Percentiles rank a stretch among this genome's conserved stretches.
Evolutionary conservation across 1,139 yeast genomes (phyloP).

Genomic region (Petasospora fabianii): DNA sequence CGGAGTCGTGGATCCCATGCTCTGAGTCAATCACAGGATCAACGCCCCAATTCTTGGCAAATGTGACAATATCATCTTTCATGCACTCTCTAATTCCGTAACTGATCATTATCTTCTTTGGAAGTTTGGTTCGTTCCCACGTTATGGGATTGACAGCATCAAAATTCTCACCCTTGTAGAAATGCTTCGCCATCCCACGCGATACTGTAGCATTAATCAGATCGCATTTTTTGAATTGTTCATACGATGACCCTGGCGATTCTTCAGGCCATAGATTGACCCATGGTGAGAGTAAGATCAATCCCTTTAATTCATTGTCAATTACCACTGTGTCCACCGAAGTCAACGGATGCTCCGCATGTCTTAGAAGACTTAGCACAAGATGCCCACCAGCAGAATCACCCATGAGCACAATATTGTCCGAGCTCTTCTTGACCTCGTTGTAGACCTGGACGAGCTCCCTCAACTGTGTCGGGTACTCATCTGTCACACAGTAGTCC

Average conservation of each 20-base stretch:
- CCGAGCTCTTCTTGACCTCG: constrained; percentile 33
- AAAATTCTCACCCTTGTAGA: not conserved
- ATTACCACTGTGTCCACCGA: constrained; percentile 4
- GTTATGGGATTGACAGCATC: not conserved
- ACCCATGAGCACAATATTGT: constrained; percentile 38
- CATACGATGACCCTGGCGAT: constrained; percentile 18
- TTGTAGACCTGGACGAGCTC: constrained; percentile 35
- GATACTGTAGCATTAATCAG: constrained; percentile 1
- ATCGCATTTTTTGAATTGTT: constrained; percentile 1
- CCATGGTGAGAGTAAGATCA: constrained; percentile 44
- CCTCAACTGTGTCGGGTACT: constrained; percentile 40
- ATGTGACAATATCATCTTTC: constrained; percentile 5
- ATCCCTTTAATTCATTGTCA: constrained; percentile 34
- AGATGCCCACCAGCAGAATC: constrained; percentile 50
- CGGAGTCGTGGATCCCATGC: constrained; percentile 4
- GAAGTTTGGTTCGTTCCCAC: constrained; percentile 2
- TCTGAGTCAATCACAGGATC: not conserved
- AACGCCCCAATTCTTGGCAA: not conserved
- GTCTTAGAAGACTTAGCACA: constrained; percentile 36
- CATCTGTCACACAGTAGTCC: constrained; percentile 38
- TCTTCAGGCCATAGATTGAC: constrained; percentile 29
- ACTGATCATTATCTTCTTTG: constrained; percentile 2
- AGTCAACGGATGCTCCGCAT: constrained; percentile 31
- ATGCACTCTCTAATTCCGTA: constrained; percentile 4
- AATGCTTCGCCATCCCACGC: not conserved